These are phyloP conservation scores for Penstemon barbatus DNA, from an alignment of 257 asterid genomes.

Conservation along the genomic window DNA sequence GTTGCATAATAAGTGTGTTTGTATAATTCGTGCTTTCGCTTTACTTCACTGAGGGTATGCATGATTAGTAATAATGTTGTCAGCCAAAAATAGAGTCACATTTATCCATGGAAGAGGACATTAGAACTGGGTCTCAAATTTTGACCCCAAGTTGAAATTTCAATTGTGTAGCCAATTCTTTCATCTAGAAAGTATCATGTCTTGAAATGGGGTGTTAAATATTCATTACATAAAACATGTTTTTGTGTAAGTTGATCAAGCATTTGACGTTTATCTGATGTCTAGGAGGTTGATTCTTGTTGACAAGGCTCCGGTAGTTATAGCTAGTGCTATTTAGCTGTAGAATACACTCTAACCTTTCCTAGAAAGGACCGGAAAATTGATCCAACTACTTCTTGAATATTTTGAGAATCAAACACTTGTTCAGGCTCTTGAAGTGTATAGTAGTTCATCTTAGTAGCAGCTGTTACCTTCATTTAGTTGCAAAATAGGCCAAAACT, in stretches of 20 bases:
- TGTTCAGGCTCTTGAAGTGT: constrained; percentile 4
- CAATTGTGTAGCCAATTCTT: too few species aligned
- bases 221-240: neutral
- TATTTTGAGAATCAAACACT: constrained; percentile 10
- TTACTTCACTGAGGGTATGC: too few species aligned
- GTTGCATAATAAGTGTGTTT: too few species aligned
- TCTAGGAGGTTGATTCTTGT: constrained; percentile 18
- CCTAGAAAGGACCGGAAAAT: constrained; percentile 7
- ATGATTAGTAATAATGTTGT: too few species aligned
- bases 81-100: too few species aligned
- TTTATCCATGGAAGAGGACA: too few species aligned
- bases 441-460: neutral
- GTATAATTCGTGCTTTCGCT: too few species aligned
- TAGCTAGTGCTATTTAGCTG: constrained; percentile 10
- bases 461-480: constrained; percentile 8
- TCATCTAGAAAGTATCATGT: neutral
- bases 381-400: constrained; percentile 7
- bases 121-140: too few species aligned
- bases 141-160: too few species aligned
- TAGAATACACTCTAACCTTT: neutral
- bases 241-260: neutral
- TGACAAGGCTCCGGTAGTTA: neutral
- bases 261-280: neutral
- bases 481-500: neutral
- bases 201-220: constrained; percentile 10